Evolutionary conservation across 768 basidiomycete genomes (phyloP).

Genomic region (Boletus vinaceobasis): DNA sequence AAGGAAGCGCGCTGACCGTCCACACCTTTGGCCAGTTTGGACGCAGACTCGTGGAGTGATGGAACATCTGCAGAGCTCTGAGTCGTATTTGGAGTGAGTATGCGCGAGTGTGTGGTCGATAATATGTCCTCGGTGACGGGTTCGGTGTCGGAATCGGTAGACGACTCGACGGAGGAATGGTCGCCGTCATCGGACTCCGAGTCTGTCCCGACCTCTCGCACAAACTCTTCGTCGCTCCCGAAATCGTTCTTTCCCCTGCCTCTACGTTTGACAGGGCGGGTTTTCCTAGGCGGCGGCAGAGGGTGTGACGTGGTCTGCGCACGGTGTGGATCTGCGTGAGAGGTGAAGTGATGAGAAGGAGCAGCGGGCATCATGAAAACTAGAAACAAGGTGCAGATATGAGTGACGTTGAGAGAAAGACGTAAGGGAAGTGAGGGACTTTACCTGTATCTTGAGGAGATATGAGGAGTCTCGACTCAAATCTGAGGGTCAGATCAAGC

Average conservation of each 20-base stretch:
- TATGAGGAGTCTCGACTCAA: conserved; percentile 24
- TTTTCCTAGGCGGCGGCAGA: conserved; percentile 32
- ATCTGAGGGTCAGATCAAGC: conserved; percentile 24
- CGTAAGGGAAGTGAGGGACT: conserved; percentile 21
- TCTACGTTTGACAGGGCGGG: conserved; percentile 52
- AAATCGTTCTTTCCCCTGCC: conserved; percentile 56
- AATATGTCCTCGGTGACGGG: conserved; percentile 62
- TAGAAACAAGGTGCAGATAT: conserved; percentile 5
- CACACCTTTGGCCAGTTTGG: conserved; percentile 24
- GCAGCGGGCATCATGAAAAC: conserved; percentile 45
- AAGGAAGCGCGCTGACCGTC: conserved; percentile 44
- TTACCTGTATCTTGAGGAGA: conserved; percentile 36
- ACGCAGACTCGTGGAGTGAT: conserved; percentile 21
- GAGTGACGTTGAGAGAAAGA: conserved; percentile 19
- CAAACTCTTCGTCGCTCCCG: conserved; percentile 77
- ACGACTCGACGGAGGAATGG: conserved; percentile 54
- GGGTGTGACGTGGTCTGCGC: conserved; percentile 32
- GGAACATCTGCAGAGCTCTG: conserved; percentile 51
- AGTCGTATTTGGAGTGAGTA: conserved; percentile 66
- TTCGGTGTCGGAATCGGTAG: conserved; percentile 69
- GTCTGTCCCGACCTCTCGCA: conserved; percentile 67
- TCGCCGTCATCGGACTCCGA: conserved; percentile 64
- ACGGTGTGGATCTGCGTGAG: conserved; percentile 29
- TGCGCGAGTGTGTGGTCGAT: conserved; percentile 46
- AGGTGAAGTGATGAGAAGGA: conserved; percentile 34